phyloP scores from a whole-genome alignment of 208 protist species.

The Trypanosoma mega region DNA sequence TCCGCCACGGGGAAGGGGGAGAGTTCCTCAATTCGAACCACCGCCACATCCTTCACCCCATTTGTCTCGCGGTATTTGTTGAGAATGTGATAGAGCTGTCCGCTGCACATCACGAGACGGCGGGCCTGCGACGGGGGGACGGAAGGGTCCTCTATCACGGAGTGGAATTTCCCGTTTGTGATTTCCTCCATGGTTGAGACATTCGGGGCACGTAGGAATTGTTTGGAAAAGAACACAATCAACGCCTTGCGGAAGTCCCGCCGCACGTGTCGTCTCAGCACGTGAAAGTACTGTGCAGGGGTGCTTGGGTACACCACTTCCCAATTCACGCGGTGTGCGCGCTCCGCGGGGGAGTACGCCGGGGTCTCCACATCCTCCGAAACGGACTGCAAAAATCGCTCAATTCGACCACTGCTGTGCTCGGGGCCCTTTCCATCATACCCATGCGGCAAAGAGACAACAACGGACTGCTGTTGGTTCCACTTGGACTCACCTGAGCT shows the following conservation, averaged over 20 bases:
- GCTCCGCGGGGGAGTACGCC: slow-evolving; percentile 60
- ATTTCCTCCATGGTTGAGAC: slow-evolving; percentile 72
- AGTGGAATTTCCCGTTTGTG: slow-evolving; percentile 57
- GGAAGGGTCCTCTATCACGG: slow-evolving; percentile 74
- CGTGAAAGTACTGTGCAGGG: slow-evolving; percentile 99
- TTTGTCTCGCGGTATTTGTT: slow-evolving; percentile 62
- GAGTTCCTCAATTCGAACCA: slow-evolving; percentile 96
- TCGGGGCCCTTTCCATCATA: slow-evolving; percentile 97
- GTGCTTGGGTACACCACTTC: slow-evolving; percentile 94
- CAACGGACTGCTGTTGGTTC: slow-evolving; percentile 95
- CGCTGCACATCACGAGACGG: slow-evolving; percentile 95
- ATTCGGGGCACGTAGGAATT: slow-evolving; percentile 87
- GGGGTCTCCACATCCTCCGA: slow-evolving; percentile 93
- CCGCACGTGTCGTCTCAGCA: slow-evolving; percentile 96
- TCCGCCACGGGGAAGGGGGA: slow-evolving; percentile 96
- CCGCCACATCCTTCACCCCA: slow-evolving; percentile 77
- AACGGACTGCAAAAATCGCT: slow-evolving; percentile 97
- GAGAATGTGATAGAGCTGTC: slow-evolving; percentile 97
- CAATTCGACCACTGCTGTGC: slow-evolving; percentile 97
- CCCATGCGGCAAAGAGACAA: slow-evolving; percentile 98
- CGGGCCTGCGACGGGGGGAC: slow-evolving; percentile 68
- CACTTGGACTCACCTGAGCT: slow-evolving; percentile 97
- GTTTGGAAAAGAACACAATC: slow-evolving; percentile 93
- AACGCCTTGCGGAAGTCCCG: slow-evolving; percentile 98
- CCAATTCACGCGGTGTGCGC: slow-evolving; percentile 84